Base-by-base conservation (phyloP, 2,329 filamentous ascomycete genomes). In the Ceratocystis variospora region DNA sequence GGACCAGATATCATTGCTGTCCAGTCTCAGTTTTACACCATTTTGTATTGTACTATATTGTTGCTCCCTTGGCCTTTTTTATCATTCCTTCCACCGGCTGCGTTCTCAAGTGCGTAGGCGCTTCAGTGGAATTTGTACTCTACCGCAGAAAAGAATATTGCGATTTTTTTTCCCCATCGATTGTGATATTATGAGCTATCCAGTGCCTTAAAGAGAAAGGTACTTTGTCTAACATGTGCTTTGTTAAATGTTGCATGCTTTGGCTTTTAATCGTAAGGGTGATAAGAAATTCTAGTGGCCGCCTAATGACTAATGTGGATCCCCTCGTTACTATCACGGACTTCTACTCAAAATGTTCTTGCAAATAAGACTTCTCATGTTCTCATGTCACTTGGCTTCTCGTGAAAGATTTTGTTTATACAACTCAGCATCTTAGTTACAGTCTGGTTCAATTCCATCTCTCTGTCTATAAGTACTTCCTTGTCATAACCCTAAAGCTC, bases 1-100 rank as follows among this genome's bases (percentile, higher is more conserved):
- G 22, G 31, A 17, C 45, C 50, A 41, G 12, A 53, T 5, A n/a
- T 61, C 17, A 15, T 57, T 12, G 2, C 37, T 41, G 57, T 63
- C n/a, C 28, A 22, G 53, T 17, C 28, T 59, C 28, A 12, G 22
- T 59, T 33, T 10, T 62, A 41, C 41, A 19, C 59, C 57, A 62
- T 67, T 31, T 65, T 28, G 46, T 37, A 61, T 25, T 65, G 66
- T 68, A 68, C 62, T 63, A 68, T 68, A 68, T 66, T 64, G 66
- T 66, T 66, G 61, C 57, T 46, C 19, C 28, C 48, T 63, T 63
- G 33, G 19, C 44, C 65, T 61, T 68, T 68, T 63, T 68, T 55
- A 28, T 22, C 44, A 63, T 37, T 48, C 63, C 48, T 65, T 68
- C 37, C 55, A 45, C 62, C 37, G 63, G 61, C 37, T 41, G 37